phyloP scores from a whole-genome alignment of 2,329 filamentous ascomycete genomes.

The Zymoseptoria pseudotritici region DNA sequence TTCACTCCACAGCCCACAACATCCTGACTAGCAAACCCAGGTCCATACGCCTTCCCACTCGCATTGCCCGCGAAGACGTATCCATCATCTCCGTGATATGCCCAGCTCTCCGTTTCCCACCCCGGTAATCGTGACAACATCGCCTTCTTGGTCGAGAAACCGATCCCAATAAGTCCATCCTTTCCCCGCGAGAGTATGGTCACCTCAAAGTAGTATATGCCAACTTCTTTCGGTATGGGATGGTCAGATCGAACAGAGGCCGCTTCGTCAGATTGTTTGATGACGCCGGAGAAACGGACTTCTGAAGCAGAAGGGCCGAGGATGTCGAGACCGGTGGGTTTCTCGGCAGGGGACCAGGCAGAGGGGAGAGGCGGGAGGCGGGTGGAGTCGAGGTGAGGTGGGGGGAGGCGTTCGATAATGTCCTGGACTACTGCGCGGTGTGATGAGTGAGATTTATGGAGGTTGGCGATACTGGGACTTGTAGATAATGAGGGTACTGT shows the following conservation, averaged over 20 bases:
- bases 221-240: slow-evolving; percentile 80
- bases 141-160: slow-evolving; percentile 54
- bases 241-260: slow-evolving; percentile 75
- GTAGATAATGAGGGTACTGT: slow-evolving; percentile 40
- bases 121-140: slow-evolving; percentile 55
- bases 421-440: slow-evolving; percentile 51
- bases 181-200: slow-evolving; percentile 59
- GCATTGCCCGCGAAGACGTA: slow-evolving; percentile 54
- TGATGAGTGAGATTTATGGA: slow-evolving; percentile 45
- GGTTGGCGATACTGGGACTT: slow-evolving; percentile 50
- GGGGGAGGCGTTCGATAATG: slow-evolving; percentile 66
- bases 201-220: slow-evolving; percentile 89
- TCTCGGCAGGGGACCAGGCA: slow-evolving; percentile 75
- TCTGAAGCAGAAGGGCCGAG: slow-evolving; percentile 60
- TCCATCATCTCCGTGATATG: slow-evolving; percentile 60
- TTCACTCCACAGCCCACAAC: slow-evolving; percentile 59
- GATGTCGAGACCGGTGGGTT: slow-evolving; percentile 65
- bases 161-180: slow-evolving; percentile 52
- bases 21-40: slow-evolving; percentile 52
- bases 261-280: slow-evolving; percentile 63
- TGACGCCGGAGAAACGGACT: slow-evolving; percentile 53
- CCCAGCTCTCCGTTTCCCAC: slow-evolving; percentile 60
- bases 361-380: slow-evolving; percentile 57
- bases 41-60: slow-evolving; percentile 52
- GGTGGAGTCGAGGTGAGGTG: neutral